A percentile compares a stretch with the other conserved stretches of the same genome.
These are phyloP conservation scores for Vaccinium darrowii DNA, from an alignment of 148 eudicot genomes.

Conservation along the genomic window DNA sequence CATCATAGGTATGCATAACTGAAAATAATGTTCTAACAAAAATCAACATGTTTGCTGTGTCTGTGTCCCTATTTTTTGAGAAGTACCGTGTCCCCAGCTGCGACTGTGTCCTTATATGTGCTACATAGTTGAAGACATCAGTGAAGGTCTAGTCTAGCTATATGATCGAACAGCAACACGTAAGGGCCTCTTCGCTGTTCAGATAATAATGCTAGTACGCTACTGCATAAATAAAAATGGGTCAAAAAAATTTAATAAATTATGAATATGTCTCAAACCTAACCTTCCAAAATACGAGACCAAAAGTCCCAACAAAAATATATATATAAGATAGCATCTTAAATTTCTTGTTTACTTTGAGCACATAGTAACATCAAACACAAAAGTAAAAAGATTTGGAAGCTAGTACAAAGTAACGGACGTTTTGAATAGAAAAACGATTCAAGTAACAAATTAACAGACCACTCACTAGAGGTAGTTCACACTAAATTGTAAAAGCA, in stretches of 20 bases:
- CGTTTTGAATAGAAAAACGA: not conserved
- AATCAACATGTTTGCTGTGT: too few relatives aligned
- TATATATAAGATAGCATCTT: not conserved
- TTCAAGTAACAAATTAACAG: not conserved
- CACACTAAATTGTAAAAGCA: not conserved
- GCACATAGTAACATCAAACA: not conserved
- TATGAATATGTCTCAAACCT: not conserved
- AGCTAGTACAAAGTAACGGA: not conserved
- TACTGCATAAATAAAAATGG: not conserved
- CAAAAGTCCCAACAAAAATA: not conserved
- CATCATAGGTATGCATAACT: too few relatives aligned
- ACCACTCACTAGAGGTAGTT: not conserved
- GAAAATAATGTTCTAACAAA: too few relatives aligned
- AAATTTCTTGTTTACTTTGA: not conserved
- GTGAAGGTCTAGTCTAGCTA: too few relatives aligned
- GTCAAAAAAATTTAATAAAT: not conserved
- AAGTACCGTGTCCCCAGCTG: too few relatives aligned
- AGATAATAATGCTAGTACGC: not conserved
- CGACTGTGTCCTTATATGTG: too few relatives aligned
- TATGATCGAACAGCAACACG: not conserved
- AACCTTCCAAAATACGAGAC: not conserved
- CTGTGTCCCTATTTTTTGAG: too few relatives aligned
- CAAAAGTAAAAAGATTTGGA: not conserved
- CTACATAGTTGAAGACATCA: not conserved
- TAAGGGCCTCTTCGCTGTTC: not conserved